phyloP scores from a whole-genome alignment of 225 moss, liverwort and hornwort species.

The Ulota crispa region DNA sequence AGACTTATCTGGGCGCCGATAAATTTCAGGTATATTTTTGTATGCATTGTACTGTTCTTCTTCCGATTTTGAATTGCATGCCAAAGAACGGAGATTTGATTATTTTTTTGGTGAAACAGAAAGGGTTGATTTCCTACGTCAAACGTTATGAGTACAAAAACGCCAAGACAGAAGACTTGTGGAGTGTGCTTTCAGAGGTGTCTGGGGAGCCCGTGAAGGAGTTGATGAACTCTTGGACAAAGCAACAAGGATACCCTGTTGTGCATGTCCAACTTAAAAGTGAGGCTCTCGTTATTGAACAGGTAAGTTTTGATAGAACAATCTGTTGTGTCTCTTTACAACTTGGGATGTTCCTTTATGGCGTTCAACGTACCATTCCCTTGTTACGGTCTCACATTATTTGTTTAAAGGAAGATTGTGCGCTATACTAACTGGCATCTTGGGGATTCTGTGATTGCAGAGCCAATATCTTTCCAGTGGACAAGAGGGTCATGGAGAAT shows the following conservation, averaged over 20 bases:
- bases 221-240: constrained; percentile 76
- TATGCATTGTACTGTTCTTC: constrained; percentile 19
- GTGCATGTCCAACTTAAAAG: constrained; percentile 53
- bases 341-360: constrained; percentile 1
- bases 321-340: constrained; percentile 6
- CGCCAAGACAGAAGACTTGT: constrained; percentile 72
- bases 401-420: not conserved
- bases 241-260: constrained; percentile 74
- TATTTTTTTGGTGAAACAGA: constrained; percentile 38
- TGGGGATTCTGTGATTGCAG: constrained; percentile 40
- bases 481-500: constrained; percentile 55
- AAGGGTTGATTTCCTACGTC: constrained; percentile 65
- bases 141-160: constrained; percentile 70
- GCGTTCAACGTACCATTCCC: not conserved
- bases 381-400: not conserved
- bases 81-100: constrained; percentile 23
- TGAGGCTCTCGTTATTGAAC: constrained; percentile 60
- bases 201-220: constrained; percentile 73
- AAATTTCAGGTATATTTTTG: constrained; percentile 58
- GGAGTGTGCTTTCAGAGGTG: constrained; percentile 69
- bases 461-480: constrained; percentile 75
- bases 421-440: constrained; percentile 7
- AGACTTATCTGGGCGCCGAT: constrained; percentile 71
- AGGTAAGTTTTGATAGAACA: constrained; percentile 37
- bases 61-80: not conserved